A percentile compares a stretch with the other conserved stretches of the same genome.
These are phyloP conservation scores for Cutaneotrichosporon sp. DNA, from an alignment of 1,284 basidiomycete genomes.

Conservation along the genomic window DNA sequence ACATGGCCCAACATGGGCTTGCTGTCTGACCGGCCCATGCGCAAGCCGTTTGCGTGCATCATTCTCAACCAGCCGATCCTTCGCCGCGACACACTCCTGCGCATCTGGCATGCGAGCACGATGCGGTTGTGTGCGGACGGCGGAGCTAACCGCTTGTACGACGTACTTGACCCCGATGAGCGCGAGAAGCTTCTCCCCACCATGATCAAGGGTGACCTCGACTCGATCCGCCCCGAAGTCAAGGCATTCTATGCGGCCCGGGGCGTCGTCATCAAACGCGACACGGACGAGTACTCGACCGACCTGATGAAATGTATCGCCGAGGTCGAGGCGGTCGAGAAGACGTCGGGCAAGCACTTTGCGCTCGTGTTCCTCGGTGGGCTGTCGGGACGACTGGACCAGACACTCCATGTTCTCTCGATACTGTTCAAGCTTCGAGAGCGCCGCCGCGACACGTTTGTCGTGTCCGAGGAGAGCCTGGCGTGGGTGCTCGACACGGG, in stretches of 20 bases:
- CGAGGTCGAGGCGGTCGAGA: constrained; percentile 55
- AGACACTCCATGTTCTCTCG: constrained; percentile 85
- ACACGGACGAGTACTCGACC: constrained; percentile 74
- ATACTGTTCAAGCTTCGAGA: constrained; percentile 74
- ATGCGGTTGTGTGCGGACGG: constrained; percentile 76
- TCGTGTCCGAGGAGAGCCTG: constrained; percentile 77
- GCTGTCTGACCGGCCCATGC: constrained; percentile 11
- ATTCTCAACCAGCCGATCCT: constrained; percentile 85
- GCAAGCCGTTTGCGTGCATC: constrained; percentile 57
- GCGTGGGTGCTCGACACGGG: constrained; percentile 86
- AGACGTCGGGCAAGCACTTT: constrained; percentile 53
- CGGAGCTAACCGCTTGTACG: constrained; percentile 81
- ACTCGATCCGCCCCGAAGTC: constrained; percentile 76
- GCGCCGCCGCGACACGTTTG: constrained; percentile 61
- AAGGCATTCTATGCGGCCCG: constrained; percentile 61
- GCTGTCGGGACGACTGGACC: constrained; percentile 83
- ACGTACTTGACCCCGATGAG: constrained; percentile 52
- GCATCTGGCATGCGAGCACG: constrained; percentile 62
- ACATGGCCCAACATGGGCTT: constrained; percentile 9
- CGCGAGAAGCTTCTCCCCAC: constrained; percentile 60
- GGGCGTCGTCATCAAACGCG: constrained; percentile 64
- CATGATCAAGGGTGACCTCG: constrained; percentile 87
- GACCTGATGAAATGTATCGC: constrained; percentile 89
- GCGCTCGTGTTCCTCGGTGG: constrained; percentile 81
- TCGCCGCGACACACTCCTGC: constrained; percentile 54